These are phyloP conservation scores for Sanghuangporus baumii DNA, from an alignment of 1,284 basidiomycete genomes.

Conservation along the genomic window DNA sequence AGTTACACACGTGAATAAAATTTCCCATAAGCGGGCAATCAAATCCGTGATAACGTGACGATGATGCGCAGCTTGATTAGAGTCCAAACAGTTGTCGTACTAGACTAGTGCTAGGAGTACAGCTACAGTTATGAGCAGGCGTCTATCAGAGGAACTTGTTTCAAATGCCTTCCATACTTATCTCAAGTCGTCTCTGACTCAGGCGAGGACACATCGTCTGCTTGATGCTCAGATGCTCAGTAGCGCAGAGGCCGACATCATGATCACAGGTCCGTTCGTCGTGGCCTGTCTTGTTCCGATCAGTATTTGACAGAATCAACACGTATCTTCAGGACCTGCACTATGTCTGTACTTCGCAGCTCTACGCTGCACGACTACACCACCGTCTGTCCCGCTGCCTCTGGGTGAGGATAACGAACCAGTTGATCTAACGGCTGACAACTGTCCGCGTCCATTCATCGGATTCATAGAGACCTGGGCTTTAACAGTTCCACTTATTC, in stretches of 20 bases:
- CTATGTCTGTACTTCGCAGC: slow-evolving; percentile 68
- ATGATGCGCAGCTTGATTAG: no score
- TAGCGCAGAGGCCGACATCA: slow-evolving; percentile 71
- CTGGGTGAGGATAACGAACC: slow-evolving; percentile 30
- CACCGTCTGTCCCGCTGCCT: slow-evolving; percentile 54
- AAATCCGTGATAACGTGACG: no score
- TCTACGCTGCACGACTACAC: slow-evolving; percentile 52
- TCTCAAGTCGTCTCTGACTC: slow-evolving; percentile 67
- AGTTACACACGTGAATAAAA: no score
- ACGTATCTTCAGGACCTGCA: slow-evolving; percentile 46
- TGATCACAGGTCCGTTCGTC: slow-evolving; percentile 58
- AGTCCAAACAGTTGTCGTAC: no score
- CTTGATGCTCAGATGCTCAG: slow-evolving; percentile 65
- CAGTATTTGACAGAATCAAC: neutral
- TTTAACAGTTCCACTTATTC: slow-evolving; percentile 56
- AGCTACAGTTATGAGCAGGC: neutral
- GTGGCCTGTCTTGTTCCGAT: neutral
- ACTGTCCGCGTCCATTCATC: slow-evolving; percentile 57
- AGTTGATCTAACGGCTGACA: slow-evolving; percentile 43
- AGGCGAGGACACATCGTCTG: slow-evolving; percentile 68
- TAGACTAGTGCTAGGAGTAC: neutral
- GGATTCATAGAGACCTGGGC: slow-evolving; percentile 72
- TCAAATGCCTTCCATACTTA: slow-evolving; percentile 76
- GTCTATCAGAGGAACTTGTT: slow-evolving; percentile 54
- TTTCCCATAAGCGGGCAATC: no score